Evolutionary conservation across 208 protist genomes (phyloP), one percentile per base, ranked within the genome.

Genomic region (Crithidia acanthocephali): DNA sequence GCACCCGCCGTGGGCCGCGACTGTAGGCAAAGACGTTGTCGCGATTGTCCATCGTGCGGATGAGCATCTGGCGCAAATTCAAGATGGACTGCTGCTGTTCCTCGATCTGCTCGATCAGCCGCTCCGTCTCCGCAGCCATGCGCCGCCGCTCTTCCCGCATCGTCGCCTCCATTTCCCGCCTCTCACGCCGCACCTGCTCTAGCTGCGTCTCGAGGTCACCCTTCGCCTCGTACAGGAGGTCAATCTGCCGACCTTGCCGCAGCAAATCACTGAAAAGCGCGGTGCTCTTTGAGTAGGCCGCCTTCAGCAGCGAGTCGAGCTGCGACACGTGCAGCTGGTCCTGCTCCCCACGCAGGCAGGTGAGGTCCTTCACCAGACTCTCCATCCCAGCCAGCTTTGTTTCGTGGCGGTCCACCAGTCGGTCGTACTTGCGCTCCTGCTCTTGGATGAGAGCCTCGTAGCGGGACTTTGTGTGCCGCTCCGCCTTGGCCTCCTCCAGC

Each of bases 81-180:
- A 96, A 50, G 32, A 96, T 93, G 5, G 83, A 87, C 64, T 85
- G 85, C 76, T 96, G 91, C 76, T 96, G 91, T 65, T 94, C 80
- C 60, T 87, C 84, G 23, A 92, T 82, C 61, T 96, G 91, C 23
- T 87, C 85, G 47, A 81, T 74, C 60, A 92, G 86, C 11, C 91
- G 86, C 69, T 91, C 85, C 20, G 82, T 85, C 73, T 93, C 81
- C 22, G 66, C 51, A 62, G 80, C 70, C 79, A 87, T 88, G 51
- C 76, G 83, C 7, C 81, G 79, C 1, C 85, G 85, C 79, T 96
- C 91, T 57, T 88, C 86, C 2, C 82, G 67, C 69, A 92, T 81
- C 20, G 65, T 45, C 13, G 72, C 70, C 72, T 96, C 88, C 51
- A 79, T 45, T 53, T 90, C 85, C 13, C 84, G 83, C 74, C 83